phyloP scores from a whole-genome alignment of 164 flowering plant genomes.

The Echeveria elegans region DNA sequence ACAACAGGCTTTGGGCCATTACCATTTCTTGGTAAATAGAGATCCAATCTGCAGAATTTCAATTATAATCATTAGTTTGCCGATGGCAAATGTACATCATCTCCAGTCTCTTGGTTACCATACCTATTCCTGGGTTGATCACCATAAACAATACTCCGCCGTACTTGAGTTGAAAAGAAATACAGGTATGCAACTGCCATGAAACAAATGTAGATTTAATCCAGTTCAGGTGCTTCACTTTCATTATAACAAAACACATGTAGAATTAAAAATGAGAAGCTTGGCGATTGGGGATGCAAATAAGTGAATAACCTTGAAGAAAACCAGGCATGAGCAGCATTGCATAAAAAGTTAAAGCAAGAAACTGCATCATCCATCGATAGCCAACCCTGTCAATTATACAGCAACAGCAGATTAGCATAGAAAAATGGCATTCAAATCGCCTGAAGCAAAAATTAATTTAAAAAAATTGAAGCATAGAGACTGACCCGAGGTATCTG shows the following conservation, averaged over 20 bases:
- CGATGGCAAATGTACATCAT: background rate
- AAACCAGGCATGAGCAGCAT: constrained; percentile 91
- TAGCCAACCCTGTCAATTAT: constrained; percentile 80
- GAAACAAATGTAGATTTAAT: background rate
- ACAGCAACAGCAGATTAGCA: constrained; percentile 18
- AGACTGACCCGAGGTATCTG: constrained; percentile 28
- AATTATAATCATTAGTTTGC: constrained; percentile 12
- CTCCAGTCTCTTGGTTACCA: background rate
- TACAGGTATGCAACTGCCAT: constrained; percentile 74
- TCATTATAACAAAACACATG: too few relatives aligned
- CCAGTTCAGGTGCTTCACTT: too few relatives aligned
- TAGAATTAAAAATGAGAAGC: too few relatives aligned
- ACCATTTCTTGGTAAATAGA: constrained; percentile 54
- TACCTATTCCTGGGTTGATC: constrained; percentile 90
- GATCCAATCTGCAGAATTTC: constrained; percentile 56
- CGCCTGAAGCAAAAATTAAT: too few relatives aligned
- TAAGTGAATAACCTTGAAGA: constrained; percentile 94
- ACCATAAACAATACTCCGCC: constrained; percentile 74
- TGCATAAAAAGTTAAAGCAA: constrained; percentile 78
- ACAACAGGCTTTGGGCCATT: constrained; percentile 81
- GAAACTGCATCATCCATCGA: constrained; percentile 68
- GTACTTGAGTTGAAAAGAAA: constrained; percentile 73
- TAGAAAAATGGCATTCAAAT: background rate
- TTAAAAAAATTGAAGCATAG: too few relatives aligned
- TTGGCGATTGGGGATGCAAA: too few relatives aligned